Evolutionary conservation across 2,329 filamentous ascomycete genomes (phyloP).

Genomic region (Fusarium begoniae): DNA sequence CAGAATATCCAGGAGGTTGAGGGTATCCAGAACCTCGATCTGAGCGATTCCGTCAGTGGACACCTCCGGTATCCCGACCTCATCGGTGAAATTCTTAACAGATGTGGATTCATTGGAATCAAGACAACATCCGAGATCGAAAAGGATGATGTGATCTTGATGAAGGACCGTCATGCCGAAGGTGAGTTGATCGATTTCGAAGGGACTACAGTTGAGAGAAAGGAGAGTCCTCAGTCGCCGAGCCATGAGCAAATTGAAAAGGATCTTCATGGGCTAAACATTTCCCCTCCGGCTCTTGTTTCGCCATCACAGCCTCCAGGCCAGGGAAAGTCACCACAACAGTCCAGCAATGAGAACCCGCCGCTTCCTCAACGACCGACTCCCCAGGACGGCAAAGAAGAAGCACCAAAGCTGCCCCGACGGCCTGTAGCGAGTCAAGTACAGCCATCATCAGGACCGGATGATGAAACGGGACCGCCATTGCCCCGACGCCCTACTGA

Average conservation of each 20-base stretch:
- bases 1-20: conserved; percentile 75
- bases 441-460: background rate
- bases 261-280: conserved; percentile 43
- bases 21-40: conserved; percentile 68
- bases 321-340: background rate
- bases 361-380: conserved; percentile 26
- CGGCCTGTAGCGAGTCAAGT: conserved; percentile 7
- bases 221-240: conserved; percentile 17
- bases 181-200: conserved; percentile 47
- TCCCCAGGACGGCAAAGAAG: background rate
- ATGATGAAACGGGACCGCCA: background rate
- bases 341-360: conserved; percentile 8
- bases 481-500: conserved; percentile 26
- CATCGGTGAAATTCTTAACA: conserved; percentile 60
- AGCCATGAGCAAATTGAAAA: conserved; percentile 32
- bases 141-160: conserved; percentile 60
- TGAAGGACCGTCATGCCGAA: conserved; percentile 52
- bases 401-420: conserved; percentile 18
- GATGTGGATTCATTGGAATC: conserved; percentile 61
- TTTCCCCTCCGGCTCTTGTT: conserved; percentile 41
- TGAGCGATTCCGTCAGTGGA: conserved; percentile 62
- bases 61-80: conserved; percentile 63
- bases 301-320: conserved; percentile 31
- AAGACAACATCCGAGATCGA: conserved; percentile 58
- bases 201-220: conserved; percentile 17